phyloP scores from a whole-genome alignment of 148 eudicot species.

The Camellia japonica region DNA sequence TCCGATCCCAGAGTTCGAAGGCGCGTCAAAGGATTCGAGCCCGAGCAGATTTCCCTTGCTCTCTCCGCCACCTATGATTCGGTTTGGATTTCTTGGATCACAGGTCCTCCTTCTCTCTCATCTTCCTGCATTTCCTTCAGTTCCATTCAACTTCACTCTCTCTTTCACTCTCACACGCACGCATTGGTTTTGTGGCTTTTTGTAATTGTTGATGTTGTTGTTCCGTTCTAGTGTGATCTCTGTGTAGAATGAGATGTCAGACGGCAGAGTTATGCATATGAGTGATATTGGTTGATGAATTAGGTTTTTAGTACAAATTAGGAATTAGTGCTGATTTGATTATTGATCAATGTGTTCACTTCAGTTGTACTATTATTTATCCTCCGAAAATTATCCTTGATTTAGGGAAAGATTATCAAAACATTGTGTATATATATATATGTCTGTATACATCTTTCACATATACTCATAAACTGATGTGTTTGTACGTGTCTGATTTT shows the following conservation, averaged over 20 bases:
- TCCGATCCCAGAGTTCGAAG: slow-evolving; percentile 70
- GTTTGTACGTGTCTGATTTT: too few species aligned
- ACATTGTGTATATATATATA: neutral
- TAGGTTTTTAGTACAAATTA: neutral
- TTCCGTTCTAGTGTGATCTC: neutral
- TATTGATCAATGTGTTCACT: neutral
- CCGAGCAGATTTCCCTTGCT: slow-evolving; percentile 85
- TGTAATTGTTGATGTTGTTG: neutral
- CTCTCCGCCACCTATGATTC: slow-evolving; percentile 71
- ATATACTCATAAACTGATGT: neutral
- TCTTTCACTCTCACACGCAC: neutral
- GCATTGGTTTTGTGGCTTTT: neutral
- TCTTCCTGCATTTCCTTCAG: neutral
- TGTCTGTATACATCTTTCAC: neutral
- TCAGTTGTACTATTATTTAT: neutral
- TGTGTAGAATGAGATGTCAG: neutral
- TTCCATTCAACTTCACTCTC: neutral
- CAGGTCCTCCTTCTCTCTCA: slow-evolving; percentile 42
- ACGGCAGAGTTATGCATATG: neutral
- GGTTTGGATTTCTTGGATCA: slow-evolving; percentile 96
- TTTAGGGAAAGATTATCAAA: neutral
- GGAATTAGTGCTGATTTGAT: neutral
- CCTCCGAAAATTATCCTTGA: neutral
- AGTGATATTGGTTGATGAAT: neutral
- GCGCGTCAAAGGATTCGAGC: slow-evolving; percentile 58